A percentile compares a stretch with the other conserved stretches of the same genome.
Evolutionary conservation across 495 filamentous ascomycete species (phyloP).

Genomic region (Xylona heveae): DNA sequence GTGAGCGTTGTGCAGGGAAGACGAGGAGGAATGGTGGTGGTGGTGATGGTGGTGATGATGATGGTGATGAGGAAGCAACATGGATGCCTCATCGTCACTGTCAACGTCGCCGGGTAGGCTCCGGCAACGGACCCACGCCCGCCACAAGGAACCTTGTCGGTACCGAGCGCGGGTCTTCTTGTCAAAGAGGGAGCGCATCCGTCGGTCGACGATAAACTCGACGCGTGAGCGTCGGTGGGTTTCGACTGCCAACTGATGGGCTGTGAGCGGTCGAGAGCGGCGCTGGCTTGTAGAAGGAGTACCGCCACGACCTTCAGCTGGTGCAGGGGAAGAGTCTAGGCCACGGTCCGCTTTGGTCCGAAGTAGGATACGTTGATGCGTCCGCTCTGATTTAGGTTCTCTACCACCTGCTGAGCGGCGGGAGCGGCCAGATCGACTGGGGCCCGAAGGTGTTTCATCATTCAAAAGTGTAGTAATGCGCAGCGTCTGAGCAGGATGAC

Average conservation of each 20-base stretch:
- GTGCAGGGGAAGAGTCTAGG: constrained; percentile 25
- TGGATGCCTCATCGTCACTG: constrained; percentile 46
- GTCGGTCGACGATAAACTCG: constrained; percentile 65
- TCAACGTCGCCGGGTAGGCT: constrained; percentile 48
- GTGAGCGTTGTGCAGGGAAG: constrained; percentile 27
- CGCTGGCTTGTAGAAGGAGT: constrained; percentile 26
- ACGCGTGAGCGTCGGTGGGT: constrained; percentile 73
- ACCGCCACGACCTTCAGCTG: constrained; percentile 25
- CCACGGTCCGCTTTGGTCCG: constrained; percentile 28
- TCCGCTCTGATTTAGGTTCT: constrained; percentile 6
- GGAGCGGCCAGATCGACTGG: neutral
- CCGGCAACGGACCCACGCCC: constrained; percentile 45
- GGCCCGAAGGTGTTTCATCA: neutral
- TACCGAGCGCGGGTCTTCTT: constrained; percentile 18
- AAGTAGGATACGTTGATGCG: constrained; percentile 26
- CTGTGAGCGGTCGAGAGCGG: constrained; percentile 67
- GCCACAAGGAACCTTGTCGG: constrained; percentile 38
- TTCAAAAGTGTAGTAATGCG: constrained; percentile 1
- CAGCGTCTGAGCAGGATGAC: neutral
- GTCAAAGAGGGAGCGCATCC: constrained; percentile 26
- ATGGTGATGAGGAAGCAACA: too few relatives aligned
- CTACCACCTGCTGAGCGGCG: neutral
- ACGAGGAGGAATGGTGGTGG: constrained; percentile 11
- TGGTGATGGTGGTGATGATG: constrained; percentile 6
- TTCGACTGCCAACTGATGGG: constrained; percentile 84